Conservation (phyloP, 1,284 basidiomycete species). For the Tilletia horrida region DNA sequence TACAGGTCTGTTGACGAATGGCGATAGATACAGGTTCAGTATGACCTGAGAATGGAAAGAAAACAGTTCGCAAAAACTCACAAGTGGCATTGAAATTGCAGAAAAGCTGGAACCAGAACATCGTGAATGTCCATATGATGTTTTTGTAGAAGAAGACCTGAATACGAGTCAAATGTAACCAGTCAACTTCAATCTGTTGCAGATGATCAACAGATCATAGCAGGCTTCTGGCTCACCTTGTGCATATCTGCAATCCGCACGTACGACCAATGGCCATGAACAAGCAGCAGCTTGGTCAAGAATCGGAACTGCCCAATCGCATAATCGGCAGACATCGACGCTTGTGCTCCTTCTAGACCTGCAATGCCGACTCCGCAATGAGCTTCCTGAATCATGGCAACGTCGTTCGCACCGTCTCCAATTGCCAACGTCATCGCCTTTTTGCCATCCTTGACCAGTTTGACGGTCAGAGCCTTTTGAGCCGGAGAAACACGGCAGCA, state of each 20-base stretch:
- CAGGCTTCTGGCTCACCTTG: conserved; percentile 28
- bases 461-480: conserved; percentile 92
- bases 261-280: conserved; percentile 95
- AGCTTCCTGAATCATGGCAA: conserved; percentile 97
- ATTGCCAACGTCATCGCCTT: conserved; percentile 95
- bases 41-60: not conserved
- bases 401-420: conserved; percentile 92
- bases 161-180: not conserved
- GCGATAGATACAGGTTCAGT: not conserved
- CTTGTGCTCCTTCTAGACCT: conserved; percentile 93
- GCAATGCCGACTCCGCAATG: conserved; percentile 92
- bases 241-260: conserved; percentile 78
- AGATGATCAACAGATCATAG: no score
- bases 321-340: conserved; percentile 97
- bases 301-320: conserved; percentile 94
- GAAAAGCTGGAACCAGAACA: conserved; percentile 92
- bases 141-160: conserved; percentile 81
- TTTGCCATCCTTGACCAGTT: conserved; percentile 87
- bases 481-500: conserved; percentile 95
- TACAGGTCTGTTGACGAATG: conserved; percentile 64
- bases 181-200: not conserved
- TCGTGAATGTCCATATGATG: conserved; percentile 66
- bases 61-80: not conserved
- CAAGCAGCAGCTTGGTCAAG: conserved; percentile 83
- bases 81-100: conserved; percentile 86